phyloP scores from a whole-genome alignment of 306 rosid species.

The Neltuma alba region DNA sequence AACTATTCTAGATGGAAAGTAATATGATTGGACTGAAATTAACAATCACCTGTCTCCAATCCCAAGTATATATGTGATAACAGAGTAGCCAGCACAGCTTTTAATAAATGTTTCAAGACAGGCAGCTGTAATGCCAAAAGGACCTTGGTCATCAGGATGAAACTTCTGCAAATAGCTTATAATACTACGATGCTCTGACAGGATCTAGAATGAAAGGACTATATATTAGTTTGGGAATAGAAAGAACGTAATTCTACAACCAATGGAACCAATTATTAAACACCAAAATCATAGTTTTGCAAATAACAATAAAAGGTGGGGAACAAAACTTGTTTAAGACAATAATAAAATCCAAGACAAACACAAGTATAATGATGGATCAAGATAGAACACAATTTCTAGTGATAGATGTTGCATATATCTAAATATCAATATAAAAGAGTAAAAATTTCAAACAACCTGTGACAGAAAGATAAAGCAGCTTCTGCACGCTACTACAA shows the following conservation, averaged over 20 bases:
- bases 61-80: conserved; percentile 96
- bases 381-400: not conserved
- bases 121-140: conserved; percentile 89
- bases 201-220: conserved; percentile 62
- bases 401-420: not conserved
- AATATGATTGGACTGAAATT: conserved; percentile 15
- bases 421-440: conserved; percentile 22
- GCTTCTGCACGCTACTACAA: conserved; percentile 10
- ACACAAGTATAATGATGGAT: not conserved
- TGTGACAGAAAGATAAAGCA: conserved; percentile 23
- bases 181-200: conserved; percentile 94
- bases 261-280: conserved; percentile 10
- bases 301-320: not conserved
- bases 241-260: conserved; percentile 31
- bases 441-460: not conserved
- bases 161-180: conserved; percentile 90
- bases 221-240: conserved; percentile 37
- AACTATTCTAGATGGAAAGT: conserved; percentile 22
- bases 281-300: conserved; percentile 1
- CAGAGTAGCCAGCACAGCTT: conserved; percentile 99
- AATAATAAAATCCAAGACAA: conserved; percentile 29
- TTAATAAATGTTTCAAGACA: conserved; percentile 98
- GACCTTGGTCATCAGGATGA: conserved; percentile 97
- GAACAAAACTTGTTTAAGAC: not conserved
- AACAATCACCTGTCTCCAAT: conserved; percentile 91